Base-by-base conservation (phyloP, 2,329 filamentous ascomycete genomes). In the Fusarium tricinctum region DNA sequence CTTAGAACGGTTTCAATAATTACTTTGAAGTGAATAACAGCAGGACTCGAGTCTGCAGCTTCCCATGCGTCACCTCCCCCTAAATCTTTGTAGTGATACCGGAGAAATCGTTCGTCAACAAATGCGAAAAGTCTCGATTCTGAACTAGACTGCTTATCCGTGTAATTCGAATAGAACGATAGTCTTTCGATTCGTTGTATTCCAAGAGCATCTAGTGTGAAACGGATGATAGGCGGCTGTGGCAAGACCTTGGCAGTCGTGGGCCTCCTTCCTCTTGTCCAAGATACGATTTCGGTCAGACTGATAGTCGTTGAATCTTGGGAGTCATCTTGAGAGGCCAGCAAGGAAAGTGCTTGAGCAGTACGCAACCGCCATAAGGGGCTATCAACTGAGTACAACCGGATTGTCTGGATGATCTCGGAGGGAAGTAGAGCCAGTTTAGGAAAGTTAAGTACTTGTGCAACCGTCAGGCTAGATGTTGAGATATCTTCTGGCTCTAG, bases 111-210 rank as follows among this genome's bases (percentile, higher is more conserved):
- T 19, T 38, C 17, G 35, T 38, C 35, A 38, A 38, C 17, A n/a
- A 38, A 38, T n/a, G 35, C 35, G 35, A 38, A 38, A n/a, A 38
- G 8, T n/a, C 35, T 38, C 17, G 35, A 38, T 5, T 38, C 17
- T 10, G 35, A 38, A 38, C 35, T 38, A 10, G 35, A 38, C 17
- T 38, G 35, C 17, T 38, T 17, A 38, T n/a, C 8, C 35, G 17
- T 38, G 40, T 23, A 20, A 22, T 39, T 19, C 12, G 43, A 46
- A 35, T 32, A 40, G 22, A 9, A 26, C 13, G 32, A 45, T 32
- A 55, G 14, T 17, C 52, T 55, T 20, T 55, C 52, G 28, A 50
- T 46, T 32, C 44, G 28, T 46, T 32, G 28, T 20, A 32, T 44
- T 26, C 42, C 42, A 26, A 44, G 26, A 8, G 42, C 42, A 12